phyloP scores from a whole-genome alignment of 2,329 filamentous ascomycete genomes.

The Aureobasidium sp. region DNA sequence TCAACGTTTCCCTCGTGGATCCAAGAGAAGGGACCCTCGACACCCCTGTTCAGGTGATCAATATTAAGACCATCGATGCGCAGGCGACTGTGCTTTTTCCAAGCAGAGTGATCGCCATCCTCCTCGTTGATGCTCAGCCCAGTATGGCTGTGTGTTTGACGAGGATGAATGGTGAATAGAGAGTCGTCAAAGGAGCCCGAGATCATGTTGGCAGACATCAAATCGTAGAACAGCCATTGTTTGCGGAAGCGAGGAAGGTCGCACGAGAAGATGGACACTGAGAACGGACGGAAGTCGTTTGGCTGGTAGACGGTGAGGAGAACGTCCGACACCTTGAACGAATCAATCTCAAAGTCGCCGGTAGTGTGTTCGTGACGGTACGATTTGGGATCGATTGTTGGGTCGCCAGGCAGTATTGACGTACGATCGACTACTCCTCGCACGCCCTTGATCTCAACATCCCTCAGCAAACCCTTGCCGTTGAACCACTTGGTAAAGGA shows the following conservation, averaged over 20 bases:
- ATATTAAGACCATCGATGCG: constrained; percentile 91
- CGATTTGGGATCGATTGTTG: constrained; percentile 65
- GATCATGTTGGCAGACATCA: constrained; percentile 90
- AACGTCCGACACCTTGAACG: constrained; percentile 91
- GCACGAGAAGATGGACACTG: constrained; percentile 90
- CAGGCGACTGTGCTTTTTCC: constrained; percentile 93
- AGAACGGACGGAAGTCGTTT: constrained; percentile 82
- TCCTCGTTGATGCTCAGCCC: constrained; percentile 50
- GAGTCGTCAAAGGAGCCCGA: constrained; percentile 93
- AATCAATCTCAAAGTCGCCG: constrained; percentile 94
- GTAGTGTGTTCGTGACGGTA: constrained; percentile 82
- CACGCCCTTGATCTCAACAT: constrained; percentile 90
- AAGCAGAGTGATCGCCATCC: constrained; percentile 58
- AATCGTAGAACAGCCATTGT: constrained; percentile 97
- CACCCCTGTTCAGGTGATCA: constrained; percentile 88
- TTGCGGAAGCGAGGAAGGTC: constrained; percentile 88
- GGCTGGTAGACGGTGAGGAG: constrained; percentile 89
- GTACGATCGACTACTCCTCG: constrained; percentile 88
- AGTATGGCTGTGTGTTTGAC: constrained; percentile 74
- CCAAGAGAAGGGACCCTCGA: constrained; percentile 92
- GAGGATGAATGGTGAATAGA: constrained; percentile 91
- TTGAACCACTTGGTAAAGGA: constrained; percentile 99
- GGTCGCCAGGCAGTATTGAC: constrained; percentile 57
- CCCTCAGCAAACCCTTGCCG: constrained; percentile 79
- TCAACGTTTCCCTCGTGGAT: constrained; percentile 96